Evolutionary conservation across 176 grass and related monocot species (phyloP).

Genomic region (Dendrocalamus sinicus): DNA sequence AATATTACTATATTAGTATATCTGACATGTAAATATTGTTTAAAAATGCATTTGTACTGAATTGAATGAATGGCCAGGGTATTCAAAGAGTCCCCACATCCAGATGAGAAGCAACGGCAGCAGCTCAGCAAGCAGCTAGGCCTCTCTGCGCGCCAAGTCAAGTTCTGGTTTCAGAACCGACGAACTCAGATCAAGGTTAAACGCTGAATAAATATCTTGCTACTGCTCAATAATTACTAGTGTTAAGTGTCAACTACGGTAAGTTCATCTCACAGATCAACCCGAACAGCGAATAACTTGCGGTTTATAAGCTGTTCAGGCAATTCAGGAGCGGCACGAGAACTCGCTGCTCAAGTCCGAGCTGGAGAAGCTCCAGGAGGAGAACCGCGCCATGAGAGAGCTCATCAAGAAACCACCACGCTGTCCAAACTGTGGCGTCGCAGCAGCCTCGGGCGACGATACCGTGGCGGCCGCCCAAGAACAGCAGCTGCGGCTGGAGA

Average conservation of each 20-base stretch:
- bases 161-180: constrained; percentile 98
- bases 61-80: constrained; percentile 44
- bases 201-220: not conserved
- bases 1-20: not conserved
- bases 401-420: constrained; percentile 46
- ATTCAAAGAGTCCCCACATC: constrained; percentile 88
- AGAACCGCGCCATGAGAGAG: constrained; percentile 71
- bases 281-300: not conserved
- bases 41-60: not conserved
- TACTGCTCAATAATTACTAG: not conserved
- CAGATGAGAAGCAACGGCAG: constrained; percentile 84
- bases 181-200: constrained; percentile 82
- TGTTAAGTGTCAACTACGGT: not conserved
- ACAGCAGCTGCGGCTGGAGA: constrained; percentile 66
- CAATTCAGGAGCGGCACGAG: constrained; percentile 84
- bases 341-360: constrained; percentile 81
- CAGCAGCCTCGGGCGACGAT: constrained; percentile 45
- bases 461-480: constrained; percentile 42
- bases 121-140: constrained; percentile 73
- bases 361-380: constrained; percentile 76
- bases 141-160: constrained; percentile 80
- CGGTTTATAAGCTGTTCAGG: constrained; percentile 39
- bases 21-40: not conserved
- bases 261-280: not conserved
- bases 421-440: constrained; percentile 61